phyloP scores from a whole-genome alignment of 2,329 filamentous ascomycete species.

The Colletotrichum cuscutae region DNA sequence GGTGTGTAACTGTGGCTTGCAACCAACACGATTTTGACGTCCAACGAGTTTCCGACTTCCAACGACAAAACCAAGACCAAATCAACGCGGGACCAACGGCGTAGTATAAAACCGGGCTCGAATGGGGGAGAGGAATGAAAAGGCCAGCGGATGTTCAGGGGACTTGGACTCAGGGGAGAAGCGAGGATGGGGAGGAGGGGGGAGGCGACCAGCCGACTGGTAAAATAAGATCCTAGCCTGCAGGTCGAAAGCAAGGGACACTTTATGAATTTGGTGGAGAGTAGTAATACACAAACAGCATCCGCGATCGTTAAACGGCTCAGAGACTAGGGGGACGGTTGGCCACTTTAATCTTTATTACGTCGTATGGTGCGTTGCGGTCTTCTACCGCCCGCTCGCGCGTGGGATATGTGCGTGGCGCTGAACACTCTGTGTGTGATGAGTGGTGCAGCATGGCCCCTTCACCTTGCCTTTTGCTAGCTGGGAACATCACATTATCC shows the following conservation, averaged over 20 bases:
- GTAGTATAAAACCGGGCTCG: neutral
- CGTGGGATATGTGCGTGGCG: neutral
- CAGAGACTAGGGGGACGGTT: neutral
- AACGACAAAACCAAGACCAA: neutral
- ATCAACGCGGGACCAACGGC: neutral
- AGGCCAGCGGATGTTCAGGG: neutral
- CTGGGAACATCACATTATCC: slow-evolving; percentile 4
- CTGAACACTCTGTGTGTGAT: neutral
- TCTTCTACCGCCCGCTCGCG: neutral
- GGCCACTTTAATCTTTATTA: slow-evolving; percentile 8
- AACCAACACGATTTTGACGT: neutral
- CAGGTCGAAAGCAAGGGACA: slow-evolving; percentile 1
- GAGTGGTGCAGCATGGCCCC: neutral
- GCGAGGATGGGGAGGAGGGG: neutral
- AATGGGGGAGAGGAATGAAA: neutral
- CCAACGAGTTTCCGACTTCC: neutral
- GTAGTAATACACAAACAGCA: neutral
- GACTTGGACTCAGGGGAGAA: neutral
- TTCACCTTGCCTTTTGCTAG: neutral
- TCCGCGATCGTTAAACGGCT: neutral
- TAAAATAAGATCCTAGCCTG: neutral
- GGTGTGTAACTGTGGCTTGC: neutral
- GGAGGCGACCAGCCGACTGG: neutral
- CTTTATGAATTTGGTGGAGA: neutral
- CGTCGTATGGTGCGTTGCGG: neutral